These are phyloP conservation scores for Talaromyces sp. DNA, from an alignment of 2,329 filamentous ascomycete species.

Conservation along the genomic window DNA sequence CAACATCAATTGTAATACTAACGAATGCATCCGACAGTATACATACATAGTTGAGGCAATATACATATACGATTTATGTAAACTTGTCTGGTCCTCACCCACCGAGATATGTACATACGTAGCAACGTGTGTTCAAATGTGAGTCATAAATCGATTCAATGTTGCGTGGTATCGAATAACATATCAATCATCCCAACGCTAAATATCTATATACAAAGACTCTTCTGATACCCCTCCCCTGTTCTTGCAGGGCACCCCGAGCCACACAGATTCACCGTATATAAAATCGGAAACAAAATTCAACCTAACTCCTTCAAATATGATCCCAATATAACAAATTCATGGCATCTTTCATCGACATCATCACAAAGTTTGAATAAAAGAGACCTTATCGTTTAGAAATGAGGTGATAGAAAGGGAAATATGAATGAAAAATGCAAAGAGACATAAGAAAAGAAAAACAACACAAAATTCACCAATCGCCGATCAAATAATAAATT, in stretches of 20 bases:
- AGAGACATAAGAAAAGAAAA: too few relatives aligned
- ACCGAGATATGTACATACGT: too few relatives aligned
- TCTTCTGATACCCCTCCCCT: background rate
- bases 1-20: too few relatives aligned
- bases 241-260: background rate
- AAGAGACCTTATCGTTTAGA: background rate
- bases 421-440: background rate
- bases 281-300: background rate
- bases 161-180: background rate
- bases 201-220: background rate
- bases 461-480: background rate
- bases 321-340: background rate
- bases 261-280: background rate
- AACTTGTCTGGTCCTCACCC: too few relatives aligned
- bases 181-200: background rate
- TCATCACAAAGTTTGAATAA: background rate
- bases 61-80: too few relatives aligned
- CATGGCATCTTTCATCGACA: background rate
- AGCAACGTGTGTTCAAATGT: background rate
- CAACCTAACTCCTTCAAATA: background rate
- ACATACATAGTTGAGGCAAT: too few relatives aligned
- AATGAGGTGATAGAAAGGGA: background rate
- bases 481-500: background rate
- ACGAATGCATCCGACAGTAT: too few relatives aligned
- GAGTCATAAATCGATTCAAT: background rate